phyloP scores from a whole-genome alignment of 2,329 filamentous ascomycete genomes.

The Exophiala viscosa region DNA sequence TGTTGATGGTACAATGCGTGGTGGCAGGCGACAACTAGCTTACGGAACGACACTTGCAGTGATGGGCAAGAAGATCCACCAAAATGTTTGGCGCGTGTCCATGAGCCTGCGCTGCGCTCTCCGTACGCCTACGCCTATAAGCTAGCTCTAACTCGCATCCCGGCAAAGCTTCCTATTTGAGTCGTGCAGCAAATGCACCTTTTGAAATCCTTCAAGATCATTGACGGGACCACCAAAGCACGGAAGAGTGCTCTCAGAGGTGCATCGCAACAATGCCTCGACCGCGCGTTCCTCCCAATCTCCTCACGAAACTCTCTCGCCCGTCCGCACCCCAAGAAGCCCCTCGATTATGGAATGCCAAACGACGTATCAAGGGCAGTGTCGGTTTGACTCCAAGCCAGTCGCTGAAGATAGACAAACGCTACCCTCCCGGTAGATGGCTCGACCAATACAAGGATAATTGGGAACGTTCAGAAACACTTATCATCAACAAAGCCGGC shows the following conservation, averaged over 20 bases:
- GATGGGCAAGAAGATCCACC: constrained; percentile 14
- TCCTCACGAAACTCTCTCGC: constrained; percentile 8
- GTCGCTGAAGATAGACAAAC: constrained; percentile 2
- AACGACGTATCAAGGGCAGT: constrained; percentile 22
- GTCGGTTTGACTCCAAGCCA: constrained; percentile 8
- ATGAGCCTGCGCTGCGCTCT: background rate
- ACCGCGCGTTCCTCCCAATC: constrained; percentile 15
- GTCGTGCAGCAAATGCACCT: too few species aligned
- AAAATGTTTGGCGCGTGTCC: constrained; percentile 10
- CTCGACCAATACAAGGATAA: background rate
- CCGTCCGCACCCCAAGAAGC: constrained; percentile 6
- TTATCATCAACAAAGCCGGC: background rate
- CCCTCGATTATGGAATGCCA: constrained; percentile 28
- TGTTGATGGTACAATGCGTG: constrained; percentile 1
- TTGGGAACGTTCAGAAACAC: background rate
- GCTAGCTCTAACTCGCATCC: too few species aligned
- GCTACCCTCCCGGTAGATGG: constrained; percentile 2
- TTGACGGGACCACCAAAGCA: background rate
- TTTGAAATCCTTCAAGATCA: too few species aligned
- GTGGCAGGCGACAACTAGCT: constrained; percentile 22
- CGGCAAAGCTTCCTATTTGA: too few species aligned
- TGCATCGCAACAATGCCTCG: constrained; percentile 18
- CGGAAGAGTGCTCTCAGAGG: background rate
- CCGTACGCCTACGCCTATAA: background rate
- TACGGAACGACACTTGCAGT: constrained; percentile 18